Evolutionary conservation across 2,329 filamentous ascomycete genomes (phyloP).

Genomic region (Xylaria sp.): DNA sequence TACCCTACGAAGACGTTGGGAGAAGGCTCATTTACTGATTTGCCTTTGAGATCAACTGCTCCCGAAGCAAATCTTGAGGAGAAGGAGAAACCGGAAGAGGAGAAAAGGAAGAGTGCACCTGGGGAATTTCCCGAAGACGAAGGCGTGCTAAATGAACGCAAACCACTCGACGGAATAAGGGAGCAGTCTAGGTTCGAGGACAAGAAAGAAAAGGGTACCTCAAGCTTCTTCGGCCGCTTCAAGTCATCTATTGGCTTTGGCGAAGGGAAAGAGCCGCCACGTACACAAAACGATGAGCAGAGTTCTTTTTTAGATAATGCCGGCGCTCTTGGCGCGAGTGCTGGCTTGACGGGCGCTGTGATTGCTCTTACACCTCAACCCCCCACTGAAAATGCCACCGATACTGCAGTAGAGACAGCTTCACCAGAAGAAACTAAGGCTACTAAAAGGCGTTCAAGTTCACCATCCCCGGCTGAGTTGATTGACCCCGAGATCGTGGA

Average conservation of each 20-base stretch:
- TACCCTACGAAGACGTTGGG: slow-evolving; percentile 48
- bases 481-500: slow-evolving; percentile 68
- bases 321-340: slow-evolving; percentile 76
- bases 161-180: neutral
- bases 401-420: slow-evolving; percentile 55
- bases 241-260: slow-evolving; percentile 54
- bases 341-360: slow-evolving; percentile 67
- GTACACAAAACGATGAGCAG: slow-evolving; percentile 52
- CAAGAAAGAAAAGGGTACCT: slow-evolving; percentile 53
- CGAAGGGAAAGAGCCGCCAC: slow-evolving; percentile 48
- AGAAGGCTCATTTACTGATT: slow-evolving; percentile 44
- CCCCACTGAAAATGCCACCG: slow-evolving; percentile 59
- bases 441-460: slow-evolving; percentile 39
- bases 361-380: slow-evolving; percentile 54
- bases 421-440: slow-evolving; percentile 41
- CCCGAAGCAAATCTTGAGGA: slow-evolving; percentile 37
- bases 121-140: slow-evolving; percentile 48
- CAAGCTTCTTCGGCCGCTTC: slow-evolving; percentile 62
- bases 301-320: slow-evolving; percentile 78
- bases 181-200: slow-evolving; percentile 44
- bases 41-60: slow-evolving; percentile 36
- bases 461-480: slow-evolving; percentile 49
- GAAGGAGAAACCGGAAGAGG: slow-evolving; percentile 50
- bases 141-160: slow-evolving; percentile 47
- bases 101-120: slow-evolving; percentile 52